Evolutionary conservation across 495 filamentous ascomycete genomes (phyloP).

Genomic region (Trichoderma asperelloides): DNA sequence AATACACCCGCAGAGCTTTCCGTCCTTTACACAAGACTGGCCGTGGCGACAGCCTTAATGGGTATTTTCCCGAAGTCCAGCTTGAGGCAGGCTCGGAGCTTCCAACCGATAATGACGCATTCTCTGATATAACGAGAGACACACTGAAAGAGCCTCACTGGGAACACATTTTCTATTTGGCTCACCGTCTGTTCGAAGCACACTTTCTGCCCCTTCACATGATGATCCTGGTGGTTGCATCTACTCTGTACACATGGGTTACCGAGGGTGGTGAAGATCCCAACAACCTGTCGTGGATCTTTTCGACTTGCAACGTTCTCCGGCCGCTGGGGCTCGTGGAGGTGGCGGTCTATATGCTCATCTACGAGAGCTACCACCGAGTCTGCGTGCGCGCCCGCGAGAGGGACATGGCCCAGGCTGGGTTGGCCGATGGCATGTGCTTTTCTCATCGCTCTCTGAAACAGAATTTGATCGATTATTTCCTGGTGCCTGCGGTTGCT

Average conservation of each 20-base stretch:
- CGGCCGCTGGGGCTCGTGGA: constrained; percentile 49
- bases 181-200: constrained; percentile 57
- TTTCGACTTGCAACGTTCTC: constrained; percentile 47
- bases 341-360: constrained; percentile 48
- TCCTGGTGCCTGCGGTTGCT: constrained; percentile 52
- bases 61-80: constrained; percentile 36
- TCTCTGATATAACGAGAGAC: constrained; percentile 38
- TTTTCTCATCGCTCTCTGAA: constrained; percentile 46
- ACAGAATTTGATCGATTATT: constrained; percentile 44
- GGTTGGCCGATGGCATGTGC: constrained; percentile 48
- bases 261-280: constrained; percentile 36
- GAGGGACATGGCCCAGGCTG: constrained; percentile 54
- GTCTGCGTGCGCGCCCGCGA: constrained; percentile 47
- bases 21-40: constrained; percentile 36
- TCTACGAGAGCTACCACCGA: constrained; percentile 55
- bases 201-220: constrained; percentile 60
- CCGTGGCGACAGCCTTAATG: constrained; percentile 33
- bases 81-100: constrained; percentile 27
- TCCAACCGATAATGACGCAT: constrained; percentile 34
- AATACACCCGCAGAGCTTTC: constrained; percentile 39
- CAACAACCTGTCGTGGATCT: constrained; percentile 43
- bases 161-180: constrained; percentile 36
- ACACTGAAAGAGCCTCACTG: constrained; percentile 36
- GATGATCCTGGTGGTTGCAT: constrained; percentile 50
- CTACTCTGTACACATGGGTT: constrained; percentile 44